Evolutionary conservation across 1,284 basidiomycete genomes (phyloP), one percentile per base, ranked within the genome.

Genomic region (Tylopilus sp.): DNA sequence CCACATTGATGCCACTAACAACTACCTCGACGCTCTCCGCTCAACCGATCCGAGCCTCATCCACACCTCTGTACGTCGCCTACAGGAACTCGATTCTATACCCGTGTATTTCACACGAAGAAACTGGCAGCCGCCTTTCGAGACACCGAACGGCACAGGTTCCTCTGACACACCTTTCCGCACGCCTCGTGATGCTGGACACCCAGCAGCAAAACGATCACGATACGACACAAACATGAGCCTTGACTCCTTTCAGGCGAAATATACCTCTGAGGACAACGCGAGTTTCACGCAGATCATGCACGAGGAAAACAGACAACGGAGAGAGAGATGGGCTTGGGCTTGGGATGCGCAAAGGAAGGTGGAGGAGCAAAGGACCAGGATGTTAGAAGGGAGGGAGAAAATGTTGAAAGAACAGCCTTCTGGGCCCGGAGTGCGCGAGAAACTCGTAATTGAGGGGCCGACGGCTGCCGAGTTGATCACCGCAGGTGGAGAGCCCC

Each of bases 191-290:
- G 72, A 58, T 40, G 38, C 16, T 2, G 71, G 56, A 46, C 67
- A 70, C 53, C 72, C 76, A 28, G 68, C 73, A 0, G 55, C 67
- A 47, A 86, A 89, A 63, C 76, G 79, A 31, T 57, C 74, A 16
- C 77, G 78, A 47, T 82, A 80, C 56, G 78, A 90, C 55, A 71
- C 72, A 2, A 63, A 74, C 43, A 69, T 94, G 57, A 82, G 76
- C 38, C 75, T 97, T 16, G 92, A 97, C 65, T 72, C 75, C 13
- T 97, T 97, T 65, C 94, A 97, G 65, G 82, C 91, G 4, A 79
- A 79, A 39, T 96, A 92, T 66, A 97, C 95, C 1, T 95, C 92
- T 0, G 92, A 97, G 66, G 94, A 97, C 67, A 97, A 97, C 66
- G 85, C 93, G 4, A 94, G 90, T 50, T 97, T 97, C 66, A 90